Evolutionary conservation across 257 asterid species (phyloP), one percentile per base, ranked within the genome.

Genomic region (Nicotiana noctiflora): DNA sequence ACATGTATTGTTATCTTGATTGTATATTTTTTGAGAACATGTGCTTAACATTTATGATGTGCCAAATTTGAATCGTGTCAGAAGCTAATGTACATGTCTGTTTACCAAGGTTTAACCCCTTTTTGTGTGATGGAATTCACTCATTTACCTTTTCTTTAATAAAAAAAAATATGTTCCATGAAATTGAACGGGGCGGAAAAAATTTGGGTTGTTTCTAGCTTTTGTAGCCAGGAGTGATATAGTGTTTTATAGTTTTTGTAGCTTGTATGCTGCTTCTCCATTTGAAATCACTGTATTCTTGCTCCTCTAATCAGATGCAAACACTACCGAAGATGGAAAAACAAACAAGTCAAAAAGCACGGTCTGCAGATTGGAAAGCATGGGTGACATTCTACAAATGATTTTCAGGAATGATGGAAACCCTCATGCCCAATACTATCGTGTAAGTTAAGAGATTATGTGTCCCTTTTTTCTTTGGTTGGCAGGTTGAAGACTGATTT

Each of bases 371-470:
- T 89, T 93, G 77, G 98, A 92, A 84, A 92, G 89, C 90, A 86
- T 95, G 91, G 94, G 93, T 3, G 98, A 95, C 79, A 86, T 93
- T 88, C 89, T 95, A 82, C 85, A 87, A 78, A 80, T 90, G 82
- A 88, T 95, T 85, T 95, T 92, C 86, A 93, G 85, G 87, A 90
- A 90, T 85, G 86, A 83, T 52, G 81, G 83, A 66, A 88, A 87
- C 85, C 79, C 89, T 64, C 99, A 95, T 89, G 97, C 99, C 72
- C 93, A 88, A 65, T 89, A 91, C 84, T 95, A 95, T 83, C 95
- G 96, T 60, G 99, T 95, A 87, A 87, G 97, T 87, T 81, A 27
- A 29, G 79, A 67, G 84, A 72, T 64, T 37, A 78, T 40, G 82
- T 77, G 79, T 27, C 82, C 67, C 46, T 40, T 19, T 29, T 63